phyloP scores from a whole-genome alignment of 345 rosid species.

The Euphorbia tirucalli region DNA sequence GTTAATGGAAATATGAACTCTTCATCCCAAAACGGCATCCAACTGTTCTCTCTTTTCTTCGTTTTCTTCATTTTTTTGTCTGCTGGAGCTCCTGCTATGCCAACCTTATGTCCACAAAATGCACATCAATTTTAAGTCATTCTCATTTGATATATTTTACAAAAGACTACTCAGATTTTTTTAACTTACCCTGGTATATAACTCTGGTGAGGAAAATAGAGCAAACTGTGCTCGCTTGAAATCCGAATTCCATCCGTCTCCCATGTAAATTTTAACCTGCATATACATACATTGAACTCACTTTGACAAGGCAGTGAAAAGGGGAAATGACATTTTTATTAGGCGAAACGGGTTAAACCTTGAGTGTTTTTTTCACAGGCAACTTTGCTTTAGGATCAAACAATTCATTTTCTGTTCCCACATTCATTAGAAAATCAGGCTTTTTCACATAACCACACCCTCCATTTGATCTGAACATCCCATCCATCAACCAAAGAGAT shows the following conservation, averaged over 20 bases:
- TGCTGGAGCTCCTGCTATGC: conserved; percentile 28
- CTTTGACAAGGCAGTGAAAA: too few species aligned
- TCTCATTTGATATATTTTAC: too few species aligned
- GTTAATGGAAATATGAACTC: conserved; percentile 27
- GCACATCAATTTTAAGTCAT: too few species aligned
- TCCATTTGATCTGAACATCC: conserved; percentile 34
- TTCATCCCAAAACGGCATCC: conserved; percentile 31
- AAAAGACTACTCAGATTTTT: too few species aligned
- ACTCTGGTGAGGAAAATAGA: conserved; percentile 29
- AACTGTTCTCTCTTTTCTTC: conserved; percentile 19
- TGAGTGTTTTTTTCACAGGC: conserved; percentile 22
- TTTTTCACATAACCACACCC: conserved; percentile 32
- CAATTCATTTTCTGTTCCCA: conserved; percentile 10
- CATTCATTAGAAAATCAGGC: conserved; percentile 26
- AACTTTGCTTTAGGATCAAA: conserved; percentile 24
- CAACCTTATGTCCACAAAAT: conserved; percentile 14
- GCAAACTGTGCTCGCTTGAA: conserved; percentile 26
- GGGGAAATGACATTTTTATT: too few species aligned
- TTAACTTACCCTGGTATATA: conserved; percentile 27
- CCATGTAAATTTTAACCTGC: conserved; percentile 33
- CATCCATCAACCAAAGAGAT: conserved; percentile 34
- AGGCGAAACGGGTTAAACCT: conserved; percentile 4
- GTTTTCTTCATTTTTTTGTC: conserved; percentile 23
- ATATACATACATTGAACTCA: neutral
- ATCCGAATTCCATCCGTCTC: conserved; percentile 32